Percentiles rank a stretch among this genome's conserved stretches.
Conservation (phyloP, 2,329 filamentous ascomycete species). For the Fusarium odoratissimum region DNA sequence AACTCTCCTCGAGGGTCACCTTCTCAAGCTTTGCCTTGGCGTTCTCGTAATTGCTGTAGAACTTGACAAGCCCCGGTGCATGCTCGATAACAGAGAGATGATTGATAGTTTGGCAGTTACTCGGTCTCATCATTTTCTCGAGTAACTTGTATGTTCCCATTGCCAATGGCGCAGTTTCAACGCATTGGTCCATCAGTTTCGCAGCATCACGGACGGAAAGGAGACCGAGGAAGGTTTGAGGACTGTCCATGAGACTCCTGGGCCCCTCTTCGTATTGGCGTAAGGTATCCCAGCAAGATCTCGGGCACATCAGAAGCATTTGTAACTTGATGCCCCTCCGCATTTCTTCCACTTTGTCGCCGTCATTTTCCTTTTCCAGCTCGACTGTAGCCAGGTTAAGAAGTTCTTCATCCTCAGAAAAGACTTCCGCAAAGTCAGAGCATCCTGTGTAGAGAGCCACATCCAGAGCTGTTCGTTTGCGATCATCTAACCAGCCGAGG, state of each 20-base stretch:
- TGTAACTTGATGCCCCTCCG: slow-evolving; percentile 2
- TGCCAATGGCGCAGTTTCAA: neutral
- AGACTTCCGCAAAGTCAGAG: slow-evolving; percentile 19
- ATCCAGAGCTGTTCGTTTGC: slow-evolving; percentile 20
- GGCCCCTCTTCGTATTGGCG: neutral
- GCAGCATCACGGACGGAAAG: slow-evolving; percentile 5
- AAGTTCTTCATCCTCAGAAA: slow-evolving; percentile 11
- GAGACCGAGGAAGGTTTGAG: slow-evolving; percentile 1
- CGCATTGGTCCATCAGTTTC: neutral
- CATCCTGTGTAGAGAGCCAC: slow-evolving; percentile 20
- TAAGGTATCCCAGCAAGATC: neutral
- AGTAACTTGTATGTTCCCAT: neutral
- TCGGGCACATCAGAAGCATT: slow-evolving; percentile 26
- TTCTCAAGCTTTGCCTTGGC: neutral
- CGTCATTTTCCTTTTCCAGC: neutral
- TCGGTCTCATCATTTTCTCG: slow-evolving; percentile 3
- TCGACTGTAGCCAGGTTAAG: neutral
- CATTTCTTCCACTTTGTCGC: neutral
- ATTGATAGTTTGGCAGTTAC: neutral
- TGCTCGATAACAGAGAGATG: slow-evolving; percentile 3
- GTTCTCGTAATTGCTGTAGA: slow-evolving; percentile 13
- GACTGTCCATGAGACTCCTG: neutral
- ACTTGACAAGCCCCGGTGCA: neutral
- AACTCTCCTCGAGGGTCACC: neutral
- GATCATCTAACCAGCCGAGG: neutral